Evolutionary conservation across 257 asterid species (phyloP).

Genomic region (Gynochthodes officinalis): DNA sequence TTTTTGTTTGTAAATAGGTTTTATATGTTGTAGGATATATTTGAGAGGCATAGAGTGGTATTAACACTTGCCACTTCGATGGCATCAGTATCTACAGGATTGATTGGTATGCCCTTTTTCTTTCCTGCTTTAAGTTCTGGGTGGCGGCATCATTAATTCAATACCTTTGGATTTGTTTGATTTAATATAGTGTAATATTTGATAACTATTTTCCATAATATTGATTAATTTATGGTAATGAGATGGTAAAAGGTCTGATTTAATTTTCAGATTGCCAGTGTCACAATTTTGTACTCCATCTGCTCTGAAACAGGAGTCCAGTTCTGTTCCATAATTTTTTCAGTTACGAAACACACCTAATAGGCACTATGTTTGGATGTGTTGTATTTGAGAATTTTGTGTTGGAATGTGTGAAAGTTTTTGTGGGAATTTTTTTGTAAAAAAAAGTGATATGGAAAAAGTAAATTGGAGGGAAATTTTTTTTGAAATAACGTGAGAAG

Average conservation of each 20-base stretch:
- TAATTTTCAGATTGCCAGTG: too few relatives aligned
- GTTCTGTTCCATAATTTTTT: too few relatives aligned
- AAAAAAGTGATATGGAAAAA: too few relatives aligned
- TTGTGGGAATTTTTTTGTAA: too few relatives aligned
- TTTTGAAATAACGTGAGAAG: too few relatives aligned
- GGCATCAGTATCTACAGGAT: conserved; percentile 84
- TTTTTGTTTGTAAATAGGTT: conserved; percentile 1
- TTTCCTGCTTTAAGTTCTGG: neutral
- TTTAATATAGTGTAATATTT: neutral
- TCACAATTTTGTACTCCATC: too few relatives aligned
- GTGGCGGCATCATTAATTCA: neutral
- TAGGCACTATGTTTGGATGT: too few relatives aligned
- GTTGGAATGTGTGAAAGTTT: too few relatives aligned
- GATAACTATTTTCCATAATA: neutral
- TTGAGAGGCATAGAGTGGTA: conserved; percentile 88
- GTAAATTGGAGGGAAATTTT: too few relatives aligned
- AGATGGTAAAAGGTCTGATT: neutral
- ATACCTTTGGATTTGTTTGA: neutral
- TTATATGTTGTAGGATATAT: conserved; percentile 49
- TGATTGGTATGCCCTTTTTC: conserved; percentile 51
- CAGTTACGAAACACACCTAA: too few relatives aligned
- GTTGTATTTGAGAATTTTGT: too few relatives aligned
- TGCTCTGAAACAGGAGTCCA: too few relatives aligned
- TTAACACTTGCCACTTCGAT: conserved; percentile 76
- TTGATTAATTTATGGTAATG: neutral